These are phyloP conservation scores for Chaetomiaceae sp. DNA, from an alignment of 2,329 filamentous ascomycete species.

Conservation along the genomic window DNA sequence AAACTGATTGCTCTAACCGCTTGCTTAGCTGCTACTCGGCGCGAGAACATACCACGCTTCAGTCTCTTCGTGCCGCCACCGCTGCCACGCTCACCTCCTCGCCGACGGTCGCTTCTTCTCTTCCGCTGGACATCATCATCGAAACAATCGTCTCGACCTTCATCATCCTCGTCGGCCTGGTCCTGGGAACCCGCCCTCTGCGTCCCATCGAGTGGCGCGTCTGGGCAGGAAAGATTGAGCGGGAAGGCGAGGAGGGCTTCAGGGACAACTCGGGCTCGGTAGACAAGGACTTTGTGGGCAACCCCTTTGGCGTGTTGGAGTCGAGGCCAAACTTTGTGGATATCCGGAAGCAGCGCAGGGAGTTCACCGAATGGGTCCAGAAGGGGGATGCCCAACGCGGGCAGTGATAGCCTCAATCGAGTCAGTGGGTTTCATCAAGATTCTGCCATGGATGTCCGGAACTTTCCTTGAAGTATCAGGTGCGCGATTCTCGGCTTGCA, in stretches of 20 bases:
- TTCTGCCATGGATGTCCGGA: not conserved
- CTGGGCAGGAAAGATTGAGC: constrained; percentile 81
- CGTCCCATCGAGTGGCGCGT: constrained; percentile 80
- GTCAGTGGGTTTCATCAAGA: not conserved
- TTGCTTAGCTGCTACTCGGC: constrained; percentile 82
- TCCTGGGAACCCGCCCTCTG: constrained; percentile 69
- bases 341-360: constrained; percentile 73
- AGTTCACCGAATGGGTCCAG: constrained; percentile 73
- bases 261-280: constrained; percentile 57
- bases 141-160: constrained; percentile 80
- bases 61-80: constrained; percentile 50
- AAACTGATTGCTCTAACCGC: constrained; percentile 18
- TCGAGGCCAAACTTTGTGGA: constrained; percentile 81
- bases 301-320: constrained; percentile 76
- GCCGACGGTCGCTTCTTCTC: constrained; percentile 40
- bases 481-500: not conserved
- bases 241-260: constrained; percentile 62
- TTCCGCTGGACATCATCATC: constrained; percentile 82
- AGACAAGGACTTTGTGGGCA: constrained; percentile 66
- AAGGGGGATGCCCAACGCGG: constrained; percentile 14
- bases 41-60: constrained; percentile 80
- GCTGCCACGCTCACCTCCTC: constrained; percentile 42
- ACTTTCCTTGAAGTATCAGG: too few relatives aligned
- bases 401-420: constrained; percentile 4
- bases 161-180: constrained; percentile 77